Percentiles rank a stretch among this genome's conserved stretches.
These are phyloP conservation scores for Penicillium parvum DNA, from an alignment of 495 filamentous ascomycete species.

Conservation along the genomic window DNA sequence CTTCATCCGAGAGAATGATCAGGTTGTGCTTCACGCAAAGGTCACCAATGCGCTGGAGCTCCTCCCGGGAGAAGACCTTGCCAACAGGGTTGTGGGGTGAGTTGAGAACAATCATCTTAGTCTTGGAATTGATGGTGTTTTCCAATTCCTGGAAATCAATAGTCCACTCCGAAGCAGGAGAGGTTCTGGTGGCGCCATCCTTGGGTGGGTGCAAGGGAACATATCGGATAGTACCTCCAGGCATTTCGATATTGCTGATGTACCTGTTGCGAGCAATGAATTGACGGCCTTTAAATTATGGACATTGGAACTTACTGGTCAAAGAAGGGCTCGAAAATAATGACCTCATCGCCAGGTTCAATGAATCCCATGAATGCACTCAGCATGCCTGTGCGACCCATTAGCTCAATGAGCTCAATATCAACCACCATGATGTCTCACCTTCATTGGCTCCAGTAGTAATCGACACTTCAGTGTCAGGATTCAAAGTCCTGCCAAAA, in stretches of 20 bases:
- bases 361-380: constrained; percentile 97
- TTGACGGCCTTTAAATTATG: not conserved
- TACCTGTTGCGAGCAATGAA: constrained; percentile 53
- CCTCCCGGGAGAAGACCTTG: constrained; percentile 81
- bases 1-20: constrained; percentile 92
- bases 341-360: constrained; percentile 91
- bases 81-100: constrained; percentile 89
- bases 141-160: constrained; percentile 83
- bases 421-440: constrained; percentile 12
- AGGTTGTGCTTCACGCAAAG: constrained; percentile 92
- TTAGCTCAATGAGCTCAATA: not conserved
- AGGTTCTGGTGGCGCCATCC: constrained; percentile 71
- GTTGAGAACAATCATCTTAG: constrained; percentile 80
- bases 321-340: constrained; percentile 97
- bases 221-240: constrained; percentile 89
- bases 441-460: constrained; percentile 97
- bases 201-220: constrained; percentile 89
- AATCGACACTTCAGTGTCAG: constrained; percentile 87
- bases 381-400: constrained; percentile 55
- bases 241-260: constrained; percentile 96
- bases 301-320: constrained; percentile 66
- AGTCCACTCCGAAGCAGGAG: constrained; percentile 81
- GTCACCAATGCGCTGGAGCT: constrained; percentile 80
- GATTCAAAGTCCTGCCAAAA: constrained; percentile 75
- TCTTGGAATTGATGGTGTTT: constrained; percentile 74